Conservation (phyloP, 2,329 filamentous ascomycete species). For the Dactylellina parvicollis region DNA sequence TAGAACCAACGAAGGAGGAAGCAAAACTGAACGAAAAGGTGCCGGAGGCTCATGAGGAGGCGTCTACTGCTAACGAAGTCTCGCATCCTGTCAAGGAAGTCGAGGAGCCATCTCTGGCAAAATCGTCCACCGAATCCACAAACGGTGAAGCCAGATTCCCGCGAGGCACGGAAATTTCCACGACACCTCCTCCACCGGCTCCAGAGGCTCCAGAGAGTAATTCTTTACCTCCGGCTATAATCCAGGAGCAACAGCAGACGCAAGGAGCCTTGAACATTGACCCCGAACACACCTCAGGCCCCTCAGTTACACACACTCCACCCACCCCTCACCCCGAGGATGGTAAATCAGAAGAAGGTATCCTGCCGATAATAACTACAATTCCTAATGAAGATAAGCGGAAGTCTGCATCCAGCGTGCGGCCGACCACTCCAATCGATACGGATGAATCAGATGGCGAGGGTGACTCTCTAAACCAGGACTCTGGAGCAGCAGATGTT, state of each 20-base stretch:
- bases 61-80: conserved; percentile 23
- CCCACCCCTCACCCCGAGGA: conserved; percentile 38
- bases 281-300: conserved; percentile 17
- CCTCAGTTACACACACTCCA: conserved; percentile 45
- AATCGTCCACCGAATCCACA: conserved; percentile 50
- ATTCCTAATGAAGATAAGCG: conserved; percentile 41
- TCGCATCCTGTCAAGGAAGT: conserved; percentile 31
- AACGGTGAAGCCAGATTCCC: conserved; percentile 45
- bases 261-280: conserved; percentile 30
- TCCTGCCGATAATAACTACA: conserved; percentile 2
- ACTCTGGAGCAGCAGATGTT: conserved; percentile 28
- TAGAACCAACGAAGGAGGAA: conserved; percentile 26
- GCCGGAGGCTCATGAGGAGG: conserved; percentile 12
- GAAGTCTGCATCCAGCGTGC: conserved; percentile 42
- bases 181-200: conserved; percentile 41
- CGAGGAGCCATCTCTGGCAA: conserved; percentile 42
- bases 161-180: conserved; percentile 28
- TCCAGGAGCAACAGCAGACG: conserved; percentile 44
- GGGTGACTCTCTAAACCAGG: conserved; percentile 30
- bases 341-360: conserved; percentile 26
- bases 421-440: conserved; percentile 45
- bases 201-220: conserved; percentile 42
- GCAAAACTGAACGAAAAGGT: conserved; percentile 49
- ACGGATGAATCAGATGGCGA: conserved; percentile 44
- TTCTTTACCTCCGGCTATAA: conserved; percentile 40